Evolutionary conservation across 164 flowering plant genomes (phyloP), one percentile per base, ranked within the genome.

Genomic region (Brasenia schreberi): DNA sequence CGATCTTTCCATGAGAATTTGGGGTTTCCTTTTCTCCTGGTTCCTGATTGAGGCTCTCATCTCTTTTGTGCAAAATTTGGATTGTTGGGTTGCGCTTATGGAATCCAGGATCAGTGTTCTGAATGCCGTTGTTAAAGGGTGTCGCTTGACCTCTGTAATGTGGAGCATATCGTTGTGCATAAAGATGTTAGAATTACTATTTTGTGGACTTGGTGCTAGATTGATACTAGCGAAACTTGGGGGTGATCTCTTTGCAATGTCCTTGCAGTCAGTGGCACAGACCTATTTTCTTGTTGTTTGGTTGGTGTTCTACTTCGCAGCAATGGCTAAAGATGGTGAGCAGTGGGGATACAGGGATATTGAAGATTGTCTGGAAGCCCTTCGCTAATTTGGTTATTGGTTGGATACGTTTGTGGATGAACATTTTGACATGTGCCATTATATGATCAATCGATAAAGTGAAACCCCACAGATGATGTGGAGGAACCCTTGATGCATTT

Each of bases 201-300:
- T 82, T 19, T 83, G 87, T 71, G 98, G 97, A 59, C 76, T 89
- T 0, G 67, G 79, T 68, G 69, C 78, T 59, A 84, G 91, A 72
- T 81, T 79, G 84, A 49, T 72, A 18, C 56, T 91, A 60, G 73
- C 80, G 44, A 69, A 70, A 18, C 18, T 77, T 27, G 80, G 72
- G 71, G 94, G 97, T 65, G 81, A 73, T 52, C 62, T 73, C 44
- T 73, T 85, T 67, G 85, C 88, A 9, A 49, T 74, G 7, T 63
- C 76, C 66, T 72, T 87, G 14, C 98, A 90, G 80, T 84, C 97
- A 0, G 65, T 78, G 12, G 69, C 79, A 62, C 97, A 95, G 80
- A 92, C 90, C 42, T 92, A 83, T 71, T 92, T 92, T 63, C 90
- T 85, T 92, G 89, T 92, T 66, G 96, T 81, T 66, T 95, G 99